These are phyloP conservation scores for Melastoma candidum DNA, from an alignment of 441 rosid genomes.

Conservation along the genomic window DNA sequence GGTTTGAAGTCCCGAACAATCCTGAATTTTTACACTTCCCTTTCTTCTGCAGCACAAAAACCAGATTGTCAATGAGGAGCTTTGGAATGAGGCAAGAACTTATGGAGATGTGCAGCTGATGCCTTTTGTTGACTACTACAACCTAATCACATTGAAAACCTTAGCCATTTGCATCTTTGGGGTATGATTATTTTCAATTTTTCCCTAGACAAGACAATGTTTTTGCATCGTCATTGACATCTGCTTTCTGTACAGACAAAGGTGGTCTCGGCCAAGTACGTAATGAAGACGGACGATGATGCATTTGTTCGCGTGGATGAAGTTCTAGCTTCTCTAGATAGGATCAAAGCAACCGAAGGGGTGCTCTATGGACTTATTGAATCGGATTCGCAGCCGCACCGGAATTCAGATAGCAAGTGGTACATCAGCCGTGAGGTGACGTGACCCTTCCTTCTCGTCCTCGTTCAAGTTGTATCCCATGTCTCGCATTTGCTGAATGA, in stretches of 20 bases:
- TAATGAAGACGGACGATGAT: constrained; percentile 98
- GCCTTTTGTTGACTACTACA: constrained; percentile 98
- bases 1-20: too few relatives aligned
- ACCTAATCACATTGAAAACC: constrained; percentile 94
- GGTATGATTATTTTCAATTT: constrained; percentile 41
- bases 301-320: constrained; percentile 94
- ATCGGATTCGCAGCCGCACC: constrained; percentile 76
- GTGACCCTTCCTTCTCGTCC: constrained; percentile 6
- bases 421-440: constrained; percentile 74
- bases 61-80: constrained; percentile 81
- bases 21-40: constrained; percentile 11
- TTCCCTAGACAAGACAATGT: constrained; percentile 11
- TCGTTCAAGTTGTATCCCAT: not conserved
- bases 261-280: constrained; percentile 70
- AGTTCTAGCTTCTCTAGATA: constrained; percentile 54
- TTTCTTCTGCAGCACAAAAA: constrained; percentile 74
- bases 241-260: constrained; percentile 44
- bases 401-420: constrained; percentile 92
- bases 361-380: constrained; percentile 85
- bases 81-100: constrained; percentile 82
- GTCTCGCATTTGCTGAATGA: not conserved
- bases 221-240: constrained; percentile 20
- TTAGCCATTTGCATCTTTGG: constrained; percentile 93
- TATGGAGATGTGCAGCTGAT: constrained; percentile 84
- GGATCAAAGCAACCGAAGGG: constrained; percentile 47